phyloP scores from a whole-genome alignment of 768 basidiomycete species.

The Lactarius quietus region DNA sequence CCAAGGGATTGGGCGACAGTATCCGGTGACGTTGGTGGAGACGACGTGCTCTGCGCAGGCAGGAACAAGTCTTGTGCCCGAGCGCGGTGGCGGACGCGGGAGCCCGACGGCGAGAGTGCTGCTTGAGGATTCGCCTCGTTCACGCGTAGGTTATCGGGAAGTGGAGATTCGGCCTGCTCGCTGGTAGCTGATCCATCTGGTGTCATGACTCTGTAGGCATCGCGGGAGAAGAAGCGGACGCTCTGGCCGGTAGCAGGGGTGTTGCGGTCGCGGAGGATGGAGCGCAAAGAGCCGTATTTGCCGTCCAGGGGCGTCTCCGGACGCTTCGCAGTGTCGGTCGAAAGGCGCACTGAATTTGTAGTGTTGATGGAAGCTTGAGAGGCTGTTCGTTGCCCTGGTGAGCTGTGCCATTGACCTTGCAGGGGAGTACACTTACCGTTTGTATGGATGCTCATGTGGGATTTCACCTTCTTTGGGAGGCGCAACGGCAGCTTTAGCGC shows the following conservation, averaged over 20 bases:
- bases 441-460: constrained; percentile 21
- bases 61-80: constrained; percentile 25
- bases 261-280: constrained; percentile 66
- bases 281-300: constrained; percentile 55
- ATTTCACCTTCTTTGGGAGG: constrained; percentile 26
- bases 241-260: constrained; percentile 77
- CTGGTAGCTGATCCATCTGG: constrained; percentile 56
- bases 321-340: constrained; percentile 27
- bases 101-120: constrained; percentile 20
- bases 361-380: constrained; percentile 28
- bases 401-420: background rate
- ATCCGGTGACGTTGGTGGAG: constrained; percentile 25
- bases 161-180: constrained; percentile 32
- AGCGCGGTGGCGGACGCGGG: constrained; percentile 17
- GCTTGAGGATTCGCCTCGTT: constrained; percentile 31
- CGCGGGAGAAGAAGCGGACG: constrained; percentile 72
- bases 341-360: constrained; percentile 31
- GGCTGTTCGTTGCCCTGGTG: background rate
- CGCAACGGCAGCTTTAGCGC: constrained; percentile 21
- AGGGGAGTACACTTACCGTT: constrained; percentile 15
- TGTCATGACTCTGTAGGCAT: constrained; percentile 61
- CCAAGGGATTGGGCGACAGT: constrained; percentile 22
- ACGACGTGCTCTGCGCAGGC: constrained; percentile 18
- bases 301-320: constrained; percentile 34
- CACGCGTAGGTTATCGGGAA: constrained; percentile 32